Conservation (phyloP, 2,329 filamentous ascomycete genomes). For the Alternaria burnsii region DNA sequence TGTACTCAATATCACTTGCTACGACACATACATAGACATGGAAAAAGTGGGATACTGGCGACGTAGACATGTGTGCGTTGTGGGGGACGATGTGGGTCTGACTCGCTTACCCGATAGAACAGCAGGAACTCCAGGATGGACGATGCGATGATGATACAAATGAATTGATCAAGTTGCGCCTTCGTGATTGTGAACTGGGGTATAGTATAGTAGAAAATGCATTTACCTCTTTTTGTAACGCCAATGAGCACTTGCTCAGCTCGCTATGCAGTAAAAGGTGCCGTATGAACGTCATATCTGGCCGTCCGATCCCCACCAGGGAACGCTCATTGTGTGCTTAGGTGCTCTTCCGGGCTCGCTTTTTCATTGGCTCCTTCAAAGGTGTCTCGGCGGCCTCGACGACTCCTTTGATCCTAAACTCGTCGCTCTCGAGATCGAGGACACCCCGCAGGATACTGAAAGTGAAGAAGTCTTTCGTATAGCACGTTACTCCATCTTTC, state of each 20-base stretch:
- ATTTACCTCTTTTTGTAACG: neutral
- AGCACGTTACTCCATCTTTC: constrained; percentile 47
- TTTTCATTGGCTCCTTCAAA: constrained; percentile 22
- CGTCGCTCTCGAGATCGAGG: constrained; percentile 51
- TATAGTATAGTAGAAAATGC: neutral
- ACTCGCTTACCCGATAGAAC: constrained; percentile 12
- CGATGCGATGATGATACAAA: neutral
- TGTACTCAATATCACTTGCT: neutral
- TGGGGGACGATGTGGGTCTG: constrained; percentile 14
- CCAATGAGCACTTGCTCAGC: neutral
- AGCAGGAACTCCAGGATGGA: neutral
- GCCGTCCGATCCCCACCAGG: neutral
- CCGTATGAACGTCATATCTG: neutral
- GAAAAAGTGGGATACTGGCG: neutral
- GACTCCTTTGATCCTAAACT: constrained; percentile 44
- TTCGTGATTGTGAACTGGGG: neutral
- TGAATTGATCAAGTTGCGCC: neutral
- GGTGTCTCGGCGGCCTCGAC: constrained; percentile 3
- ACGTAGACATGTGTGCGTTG: neutral
- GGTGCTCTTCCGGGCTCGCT: constrained; percentile 24
- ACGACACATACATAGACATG: neutral
- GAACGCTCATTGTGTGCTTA: neutral
- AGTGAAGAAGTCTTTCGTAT: constrained; percentile 55
- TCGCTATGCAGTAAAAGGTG: constrained; percentile 18
- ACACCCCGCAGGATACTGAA: constrained; percentile 55